Percentiles rank a stretch among this genome's conserved stretches.
These are phyloP conservation scores for Alternaria dauci DNA, from an alignment of 2,329 filamentous ascomycete species.

Conservation along the genomic window DNA sequence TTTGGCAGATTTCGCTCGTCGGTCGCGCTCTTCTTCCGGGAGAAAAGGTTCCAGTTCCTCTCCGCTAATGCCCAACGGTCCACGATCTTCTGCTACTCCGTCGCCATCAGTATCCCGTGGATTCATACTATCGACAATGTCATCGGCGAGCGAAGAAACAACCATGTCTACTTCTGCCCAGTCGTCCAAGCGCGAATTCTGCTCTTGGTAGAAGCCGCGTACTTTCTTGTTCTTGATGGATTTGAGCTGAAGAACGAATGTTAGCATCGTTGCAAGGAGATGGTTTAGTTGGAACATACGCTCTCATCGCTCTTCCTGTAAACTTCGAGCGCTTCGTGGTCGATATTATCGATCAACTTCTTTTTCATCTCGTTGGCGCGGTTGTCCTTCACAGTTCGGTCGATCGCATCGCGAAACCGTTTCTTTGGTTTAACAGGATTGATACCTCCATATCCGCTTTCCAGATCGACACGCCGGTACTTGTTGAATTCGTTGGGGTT, in stretches of 20 bases:
- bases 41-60: slow-evolving; percentile 65
- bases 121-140: slow-evolving; percentile 68
- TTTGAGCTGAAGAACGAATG: slow-evolving; percentile 52
- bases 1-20: slow-evolving; percentile 56
- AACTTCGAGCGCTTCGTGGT: slow-evolving; percentile 58
- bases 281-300: slow-evolving; percentile 23
- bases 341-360: slow-evolving; percentile 57
- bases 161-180: slow-evolving; percentile 68
- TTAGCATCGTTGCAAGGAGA: background rate
- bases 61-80: slow-evolving; percentile 58
- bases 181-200: slow-evolving; percentile 64
- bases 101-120: slow-evolving; percentile 65
- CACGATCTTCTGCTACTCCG: slow-evolving; percentile 62
- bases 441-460: slow-evolving; percentile 39
- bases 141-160: slow-evolving; percentile 64
- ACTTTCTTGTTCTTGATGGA: slow-evolving; percentile 61
- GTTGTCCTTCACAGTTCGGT: slow-evolving; percentile 56
- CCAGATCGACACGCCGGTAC: slow-evolving; percentile 36
- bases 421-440: slow-evolving; percentile 25
- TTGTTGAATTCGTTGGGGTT: slow-evolving; percentile 21
- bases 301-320: slow-evolving; percentile 63
- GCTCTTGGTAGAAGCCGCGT: slow-evolving; percentile 62
- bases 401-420: slow-evolving; percentile 59
- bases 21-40: slow-evolving; percentile 63
- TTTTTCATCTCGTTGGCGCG: slow-evolving; percentile 60